phyloP scores from a whole-genome alignment of 2,329 filamentous ascomycete species.

The Fusarium lyarnte region DNA sequence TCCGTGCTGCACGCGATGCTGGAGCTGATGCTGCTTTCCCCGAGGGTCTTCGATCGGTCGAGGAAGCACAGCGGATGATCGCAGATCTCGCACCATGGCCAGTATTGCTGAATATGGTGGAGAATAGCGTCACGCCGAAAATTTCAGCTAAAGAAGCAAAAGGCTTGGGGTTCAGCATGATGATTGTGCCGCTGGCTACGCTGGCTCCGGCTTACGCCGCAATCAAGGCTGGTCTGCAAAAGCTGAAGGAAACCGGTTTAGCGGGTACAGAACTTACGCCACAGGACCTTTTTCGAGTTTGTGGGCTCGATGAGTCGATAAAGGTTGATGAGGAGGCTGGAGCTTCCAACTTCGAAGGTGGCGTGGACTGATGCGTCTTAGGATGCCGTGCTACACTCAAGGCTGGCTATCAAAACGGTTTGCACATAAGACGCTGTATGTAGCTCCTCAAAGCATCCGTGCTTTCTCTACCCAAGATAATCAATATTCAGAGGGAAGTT shows the following conservation, averaged over 20 bases:
- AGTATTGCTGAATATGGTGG: background rate
- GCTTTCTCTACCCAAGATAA: background rate
- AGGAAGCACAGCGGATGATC: background rate
- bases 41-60: background rate
- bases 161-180: background rate
- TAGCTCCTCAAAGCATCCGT: background rate
- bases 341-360: background rate
- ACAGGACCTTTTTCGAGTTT: background rate
- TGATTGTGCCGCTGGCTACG: background rate
- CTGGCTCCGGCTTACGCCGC: background rate
- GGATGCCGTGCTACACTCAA: background rate
- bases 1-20: background rate
- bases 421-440: background rate
- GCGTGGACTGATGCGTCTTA: background rate
- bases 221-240: background rate
- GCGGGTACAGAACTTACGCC: background rate
- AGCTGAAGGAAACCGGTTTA: background rate
- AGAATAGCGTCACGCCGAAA: background rate
- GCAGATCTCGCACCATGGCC: background rate
- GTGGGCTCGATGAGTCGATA: background rate
- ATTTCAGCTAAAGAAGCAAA: background rate
- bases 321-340: constrained; percentile 1
- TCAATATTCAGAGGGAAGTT: constrained; percentile 2
- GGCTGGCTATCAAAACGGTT: background rate
- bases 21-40: background rate